phyloP scores from a whole-genome alignment of 768 basidiomycete genomes.

The Collybiopsis luxurians region DNA sequence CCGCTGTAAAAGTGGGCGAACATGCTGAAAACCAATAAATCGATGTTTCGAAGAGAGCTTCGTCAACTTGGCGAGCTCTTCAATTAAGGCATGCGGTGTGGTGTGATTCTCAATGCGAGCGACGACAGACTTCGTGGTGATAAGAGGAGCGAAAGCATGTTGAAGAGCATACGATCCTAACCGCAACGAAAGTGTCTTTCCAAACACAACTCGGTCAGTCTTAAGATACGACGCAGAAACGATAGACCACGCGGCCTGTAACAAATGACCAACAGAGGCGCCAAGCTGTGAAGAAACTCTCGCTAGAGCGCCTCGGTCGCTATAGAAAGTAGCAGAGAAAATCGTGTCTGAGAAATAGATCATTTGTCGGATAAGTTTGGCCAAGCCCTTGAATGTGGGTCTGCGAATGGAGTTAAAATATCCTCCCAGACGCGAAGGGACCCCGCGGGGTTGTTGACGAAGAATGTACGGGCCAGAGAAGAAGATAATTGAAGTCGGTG shows the following conservation, averaged over 20 bases:
- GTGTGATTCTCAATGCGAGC: neutral
- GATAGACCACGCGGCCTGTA: slow-evolving; percentile 8
- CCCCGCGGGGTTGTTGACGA: neutral
- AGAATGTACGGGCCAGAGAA: neutral
- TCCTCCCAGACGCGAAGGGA: slow-evolving; percentile 4
- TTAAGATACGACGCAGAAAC: slow-evolving; percentile 2
- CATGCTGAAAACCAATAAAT: neutral
- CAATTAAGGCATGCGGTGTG: neutral
- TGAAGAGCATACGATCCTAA: neutral
- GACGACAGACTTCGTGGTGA: slow-evolving; percentile 7
- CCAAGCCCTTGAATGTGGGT: neutral
- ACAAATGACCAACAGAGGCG: slow-evolving; percentile 1
- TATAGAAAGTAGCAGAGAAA: slow-evolving; percentile 1
- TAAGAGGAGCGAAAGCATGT: slow-evolving; percentile 1
- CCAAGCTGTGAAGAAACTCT: neutral
- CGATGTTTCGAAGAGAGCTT: neutral
- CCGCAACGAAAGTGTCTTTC: slow-evolving; percentile 6
- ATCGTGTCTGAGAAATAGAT: neutral
- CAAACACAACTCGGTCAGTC: slow-evolving; percentile 4
- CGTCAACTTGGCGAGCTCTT: neutral
- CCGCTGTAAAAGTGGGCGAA: neutral
- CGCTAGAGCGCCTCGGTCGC: neutral
- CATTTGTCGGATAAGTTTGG: slow-evolving; percentile 1
- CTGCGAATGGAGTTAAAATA: slow-evolving; percentile 6
- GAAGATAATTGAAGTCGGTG: neutral